Evolutionary conservation across 345 rosid genomes (phyloP), one percentile per base, ranked within the genome.

Genomic region (Rhodamnia argentea): DNA sequence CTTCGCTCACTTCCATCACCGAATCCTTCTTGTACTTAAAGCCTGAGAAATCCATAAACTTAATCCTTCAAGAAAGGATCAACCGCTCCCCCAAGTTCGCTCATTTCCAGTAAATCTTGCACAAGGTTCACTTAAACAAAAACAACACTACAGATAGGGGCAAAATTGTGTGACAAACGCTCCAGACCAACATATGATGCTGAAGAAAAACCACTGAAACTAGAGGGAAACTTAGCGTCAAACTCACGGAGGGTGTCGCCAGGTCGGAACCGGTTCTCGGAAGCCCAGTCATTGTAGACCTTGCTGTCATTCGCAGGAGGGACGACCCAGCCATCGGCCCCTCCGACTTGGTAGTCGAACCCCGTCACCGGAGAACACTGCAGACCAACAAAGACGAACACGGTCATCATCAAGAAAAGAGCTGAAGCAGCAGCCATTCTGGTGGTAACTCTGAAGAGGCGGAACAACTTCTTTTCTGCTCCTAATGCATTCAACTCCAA

Each of bases 251-350:
- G 62, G 37, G 90, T 55, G 78, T 93, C 95, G 0, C 91, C 93
- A 22, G 88, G 88, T 85, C 83, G 93, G 88, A 93, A 92, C n/a
- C 93, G 89, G 86, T 92, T 92, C 83, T 90, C 90, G 1, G 95
- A 93, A 12, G 94, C 95, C 95, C 95, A 93, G 57, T 90, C 91
- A 29, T 92, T 92, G 93, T 90, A 93, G 86, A 84, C 47, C 84
- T 74, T 87, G 90, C 89, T 86, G 87, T 93, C 95, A 47, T 91
- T 91, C 52, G 87, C 84, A 13, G 93, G 92, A 74, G 94, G 95
- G 20, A 92, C 92, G 44, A 82, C 86, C 95, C 95, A 93, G 29
- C 93, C 92, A 24, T 88, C 23, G 44, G 18, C 78, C 23, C 92
- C 94, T 22, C 93, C 94, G 23, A 92, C 93, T 82, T 91, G 87